Evolutionary conservation across 2,329 filamentous ascomycete species (phyloP), one percentile per base, ranked within the genome.

Genomic region (Fusarium mexicanum): DNA sequence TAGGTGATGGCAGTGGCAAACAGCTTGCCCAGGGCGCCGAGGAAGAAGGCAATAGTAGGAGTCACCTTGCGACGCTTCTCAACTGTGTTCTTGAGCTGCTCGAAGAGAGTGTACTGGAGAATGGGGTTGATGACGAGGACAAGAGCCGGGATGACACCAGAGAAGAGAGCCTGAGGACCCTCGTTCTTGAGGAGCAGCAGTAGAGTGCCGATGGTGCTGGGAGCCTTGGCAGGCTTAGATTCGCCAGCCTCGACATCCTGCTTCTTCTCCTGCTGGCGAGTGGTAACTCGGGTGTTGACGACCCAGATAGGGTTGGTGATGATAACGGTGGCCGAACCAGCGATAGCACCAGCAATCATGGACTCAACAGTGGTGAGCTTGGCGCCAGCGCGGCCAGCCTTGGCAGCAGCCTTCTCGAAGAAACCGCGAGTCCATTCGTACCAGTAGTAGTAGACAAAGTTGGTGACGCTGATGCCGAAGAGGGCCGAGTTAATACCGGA

Each of bases 381-480:
- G 84, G 91, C 92, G 71, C 89, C 91, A 65, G 91, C 89, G 73
- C 94, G 91, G 40, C 93, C 93, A 62, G 93, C 87, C 78, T 90
- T 91, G 66, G 88, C 83, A 51, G 95, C 94, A 16, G 94, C 93
- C 74, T 88, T 87, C 82, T 94, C 94, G 85, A 98, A 98, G 81
- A 93, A 93, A 58, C 92, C 89, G 67, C 95, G 92, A 72, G 95
- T 96, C 94, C 94, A 99, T 86, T 99, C 96, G 85, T 98, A 99
- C 96, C 94, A 99, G 88, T 98, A 99, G 86, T 99, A 99, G 88
- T 99, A 99, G 54, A 99, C 96, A 82, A 99, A 99, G 87, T 99
- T 99, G 79, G 96, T 99, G 77, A 99, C 92, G 83, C 93, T 96
- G 86, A 99, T 98, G 82, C 96, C 96, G 83, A 99, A 98, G 51